Percentiles rank a stretch among this genome's conserved stretches.
Evolutionary conservation across 2,329 filamentous ascomycete species (phyloP).

Genomic region (Trichoderma gracile): DNA sequence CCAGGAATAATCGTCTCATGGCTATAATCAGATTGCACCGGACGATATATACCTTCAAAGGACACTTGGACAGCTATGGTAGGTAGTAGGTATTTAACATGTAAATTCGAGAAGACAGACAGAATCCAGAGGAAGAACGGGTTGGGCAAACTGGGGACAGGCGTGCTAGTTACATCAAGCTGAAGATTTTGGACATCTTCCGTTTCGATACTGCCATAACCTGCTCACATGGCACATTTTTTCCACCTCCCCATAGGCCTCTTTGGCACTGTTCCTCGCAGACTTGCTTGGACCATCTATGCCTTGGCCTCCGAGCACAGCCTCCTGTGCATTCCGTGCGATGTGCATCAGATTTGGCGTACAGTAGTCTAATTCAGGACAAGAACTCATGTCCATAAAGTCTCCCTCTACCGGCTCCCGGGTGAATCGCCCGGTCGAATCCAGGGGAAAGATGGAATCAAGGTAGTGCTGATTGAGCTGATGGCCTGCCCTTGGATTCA

Average conservation of each 20-base stretch:
- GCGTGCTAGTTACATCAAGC: not conserved
- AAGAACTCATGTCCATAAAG: not conserved
- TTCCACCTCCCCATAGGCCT: not conserved
- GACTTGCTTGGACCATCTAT: not conserved
- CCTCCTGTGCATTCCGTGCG: not conserved
- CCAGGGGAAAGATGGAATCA: constrained; percentile 25
- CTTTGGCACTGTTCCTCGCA: not conserved
- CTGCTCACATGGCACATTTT: not conserved
- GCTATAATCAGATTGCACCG: too few relatives aligned
- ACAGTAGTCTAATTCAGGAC: not conserved
- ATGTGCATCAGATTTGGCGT: not conserved
- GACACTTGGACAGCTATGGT: too few relatives aligned
- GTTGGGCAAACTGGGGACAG: too few relatives aligned
- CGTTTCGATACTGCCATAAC: not conserved
- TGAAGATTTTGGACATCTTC: not conserved
- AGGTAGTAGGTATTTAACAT: too few relatives aligned
- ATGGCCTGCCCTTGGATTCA: constrained; percentile 27
- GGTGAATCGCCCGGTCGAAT: not conserved
- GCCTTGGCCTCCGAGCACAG: not conserved
- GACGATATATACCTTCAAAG: too few relatives aligned
- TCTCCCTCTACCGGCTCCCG: not conserved
- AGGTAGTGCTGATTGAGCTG: constrained; percentile 30
- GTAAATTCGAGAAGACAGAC: too few relatives aligned
- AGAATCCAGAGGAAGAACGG: too few relatives aligned
- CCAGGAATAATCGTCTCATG: too few relatives aligned